Evolutionary conservation across 1,284 basidiomycete genomes (phyloP), one percentile per base, ranked within the genome.

Genomic region (Cryptococcus neoformans): DNA sequence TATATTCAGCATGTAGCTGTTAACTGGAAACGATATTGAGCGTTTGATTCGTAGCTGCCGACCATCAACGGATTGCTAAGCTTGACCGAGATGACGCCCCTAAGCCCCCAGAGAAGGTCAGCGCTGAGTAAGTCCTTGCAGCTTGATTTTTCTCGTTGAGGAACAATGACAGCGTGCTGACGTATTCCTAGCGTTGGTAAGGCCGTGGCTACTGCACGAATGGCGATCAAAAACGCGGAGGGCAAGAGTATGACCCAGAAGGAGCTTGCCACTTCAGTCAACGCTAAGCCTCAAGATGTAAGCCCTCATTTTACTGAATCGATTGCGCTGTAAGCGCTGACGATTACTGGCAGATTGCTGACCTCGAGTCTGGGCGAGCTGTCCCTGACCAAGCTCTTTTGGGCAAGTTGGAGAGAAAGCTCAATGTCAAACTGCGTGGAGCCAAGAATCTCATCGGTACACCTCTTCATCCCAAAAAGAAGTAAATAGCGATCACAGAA

Each of bases 31-130:
- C 40, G 4, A 41, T 17, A 59, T 28, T 28, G 4, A 28, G 28
- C 28, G 3, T 54, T 14, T 51, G 35, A 40, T 49, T 34, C 39
- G 21, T 46, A 11, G 6, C 89, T 46, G 89, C 90, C 62, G 92
- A 97, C 80, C 92, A 96, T 80, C 90, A 92, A 76, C 85, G 85
- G 60, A 93, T 95, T 74, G 92, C 90, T 40, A 94, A 94, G 75
- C 86, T 96, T 47, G 93, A 94, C 79, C 85, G 90, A 56, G 91
- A 96, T 69, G 96, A 98, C 79, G 95, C 97, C 70, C 94, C 97
- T 21, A 90, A 93, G 8, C 93, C 96, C 7, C 96, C 95, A 46
- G 74, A 88, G 62, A 96, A 94, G 78, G 82, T 99, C 64, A 80
- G 73, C 57, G 56, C 60, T 39, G 69, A 70, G 73, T 77, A 57